These are phyloP conservation scores for Apophysomyces ossiformis DNA, from an alignment of 371 early-diverging fungal genomes.

Conservation along the genomic window DNA sequence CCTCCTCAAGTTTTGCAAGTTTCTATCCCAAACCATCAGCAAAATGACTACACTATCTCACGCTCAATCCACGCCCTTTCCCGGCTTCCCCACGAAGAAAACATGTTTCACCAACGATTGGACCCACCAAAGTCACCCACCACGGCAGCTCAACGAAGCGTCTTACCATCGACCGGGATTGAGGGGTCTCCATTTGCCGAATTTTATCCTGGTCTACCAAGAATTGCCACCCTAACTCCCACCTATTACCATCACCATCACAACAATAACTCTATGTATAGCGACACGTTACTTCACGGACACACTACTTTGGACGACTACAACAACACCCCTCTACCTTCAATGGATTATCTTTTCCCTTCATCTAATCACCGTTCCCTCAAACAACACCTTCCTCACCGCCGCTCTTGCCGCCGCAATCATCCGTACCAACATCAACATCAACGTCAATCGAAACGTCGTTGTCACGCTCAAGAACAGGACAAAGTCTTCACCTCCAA, in stretches of 20 bases:
- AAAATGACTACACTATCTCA: not conserved
- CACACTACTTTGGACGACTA: slow-evolving; percentile 8
- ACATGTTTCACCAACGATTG: slow-evolving; percentile 4
- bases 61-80: slow-evolving; percentile 1
- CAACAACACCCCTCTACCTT: not conserved
- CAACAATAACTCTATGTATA: not conserved
- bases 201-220: slow-evolving; percentile 10
- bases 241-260: not conserved
- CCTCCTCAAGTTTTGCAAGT: slow-evolving; percentile 10
- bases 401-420: slow-evolving; percentile 2
- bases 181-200: slow-evolving; percentile 11
- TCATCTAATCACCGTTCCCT: slow-evolving; percentile 3
- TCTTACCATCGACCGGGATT: slow-evolving; percentile 7
- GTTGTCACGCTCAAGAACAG: not conserved
- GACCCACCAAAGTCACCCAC: not conserved
- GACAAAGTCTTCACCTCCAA: not conserved
- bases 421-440: not conserved
- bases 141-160: not conserved
- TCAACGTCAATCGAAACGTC: slow-evolving; percentile 1
- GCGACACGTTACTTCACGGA: slow-evolving; percentile 4
- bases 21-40: slow-evolving; percentile 1
- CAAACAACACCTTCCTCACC: not conserved
- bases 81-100: slow-evolving; percentile 2
- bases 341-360: not conserved
- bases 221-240: slow-evolving; percentile 8